These are phyloP conservation scores for Apiotrichum gracile DNA, from an alignment of 1,284 basidiomycete genomes.

Conservation along the genomic window DNA sequence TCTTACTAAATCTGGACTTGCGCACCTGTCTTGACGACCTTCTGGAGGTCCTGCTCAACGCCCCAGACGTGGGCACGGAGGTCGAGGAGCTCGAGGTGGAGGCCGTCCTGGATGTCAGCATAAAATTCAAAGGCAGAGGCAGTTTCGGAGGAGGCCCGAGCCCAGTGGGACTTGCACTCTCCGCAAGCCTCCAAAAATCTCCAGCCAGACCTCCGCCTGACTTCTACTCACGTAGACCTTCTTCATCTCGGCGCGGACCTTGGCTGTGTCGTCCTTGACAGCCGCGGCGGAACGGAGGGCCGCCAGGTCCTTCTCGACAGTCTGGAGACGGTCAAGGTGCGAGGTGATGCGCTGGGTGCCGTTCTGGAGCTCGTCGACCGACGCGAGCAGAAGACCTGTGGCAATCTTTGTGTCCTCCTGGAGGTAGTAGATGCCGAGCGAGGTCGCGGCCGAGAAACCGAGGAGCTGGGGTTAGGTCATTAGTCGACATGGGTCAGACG, in stretches of 20 bases:
- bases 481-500: conserved; percentile 8
- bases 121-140: too few species aligned
- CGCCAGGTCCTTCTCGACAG: conserved; percentile 80
- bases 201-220: not conserved
- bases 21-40: conserved; percentile 44
- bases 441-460: conserved; percentile 22
- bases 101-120: conserved; percentile 40
- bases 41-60: conserved; percentile 47
- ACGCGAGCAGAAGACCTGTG: conserved; percentile 71
- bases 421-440: conserved; percentile 74
- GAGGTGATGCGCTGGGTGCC: conserved; percentile 78
- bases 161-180: too few species aligned
- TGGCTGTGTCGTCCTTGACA: conserved; percentile 69
- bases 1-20: too few species aligned
- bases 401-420: conserved; percentile 85
- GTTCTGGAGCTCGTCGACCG: conserved; percentile 75
- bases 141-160: too few species aligned
- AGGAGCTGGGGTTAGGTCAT: conserved; percentile 68
- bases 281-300: conserved; percentile 61
- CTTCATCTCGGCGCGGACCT: conserved; percentile 71
- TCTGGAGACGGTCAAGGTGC: conserved; percentile 76
- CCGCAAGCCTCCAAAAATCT: too few species aligned
- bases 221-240: conserved; percentile 59
- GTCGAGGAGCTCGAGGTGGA: conserved; percentile 47
- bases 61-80: conserved; percentile 48